Percentiles rank a stretch among this genome's conserved stretches.
phyloP scores from a whole-genome alignment of 768 basidiomycete species.

The Saitozyma podzolica region DNA sequence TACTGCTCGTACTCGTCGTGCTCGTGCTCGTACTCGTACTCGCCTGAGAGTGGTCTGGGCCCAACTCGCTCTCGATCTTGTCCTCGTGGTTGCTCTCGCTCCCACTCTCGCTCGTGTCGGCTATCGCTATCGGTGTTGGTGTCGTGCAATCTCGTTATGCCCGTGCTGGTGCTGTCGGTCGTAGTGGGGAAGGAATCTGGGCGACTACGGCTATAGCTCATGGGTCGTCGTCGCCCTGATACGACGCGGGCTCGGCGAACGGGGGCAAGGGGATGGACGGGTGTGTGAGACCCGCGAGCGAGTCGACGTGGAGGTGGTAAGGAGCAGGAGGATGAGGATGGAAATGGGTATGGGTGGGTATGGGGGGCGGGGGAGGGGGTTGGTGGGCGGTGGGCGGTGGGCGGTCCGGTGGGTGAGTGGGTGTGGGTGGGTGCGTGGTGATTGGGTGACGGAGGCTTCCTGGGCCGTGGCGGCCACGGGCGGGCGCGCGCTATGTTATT shows the following conservation, averaged over 20 bases:
- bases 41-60: too few species aligned
- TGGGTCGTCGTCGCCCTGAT: too few species aligned
- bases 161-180: conserved; percentile 1
- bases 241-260: too few species aligned
- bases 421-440: neutral
- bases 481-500: neutral
- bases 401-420: neutral
- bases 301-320: neutral
- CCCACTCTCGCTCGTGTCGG: too few species aligned
- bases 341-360: neutral
- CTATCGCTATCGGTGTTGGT: too few species aligned
- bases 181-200: neutral
- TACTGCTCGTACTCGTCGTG: neutral
- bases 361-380: conserved; percentile 2
- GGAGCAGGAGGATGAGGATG: neutral
- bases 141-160: too few species aligned
- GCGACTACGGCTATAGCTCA: neutral
- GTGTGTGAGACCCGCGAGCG: too few species aligned
- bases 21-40: too few species aligned
- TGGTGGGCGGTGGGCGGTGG: conserved; percentile 1
- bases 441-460: neutral
- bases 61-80: too few species aligned
- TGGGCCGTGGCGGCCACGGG: neutral
- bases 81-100: too few species aligned
- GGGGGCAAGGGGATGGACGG: too few species aligned